Conservation (phyloP, 257 asterid genomes). For the Nicotiana sylvestris region DNA sequence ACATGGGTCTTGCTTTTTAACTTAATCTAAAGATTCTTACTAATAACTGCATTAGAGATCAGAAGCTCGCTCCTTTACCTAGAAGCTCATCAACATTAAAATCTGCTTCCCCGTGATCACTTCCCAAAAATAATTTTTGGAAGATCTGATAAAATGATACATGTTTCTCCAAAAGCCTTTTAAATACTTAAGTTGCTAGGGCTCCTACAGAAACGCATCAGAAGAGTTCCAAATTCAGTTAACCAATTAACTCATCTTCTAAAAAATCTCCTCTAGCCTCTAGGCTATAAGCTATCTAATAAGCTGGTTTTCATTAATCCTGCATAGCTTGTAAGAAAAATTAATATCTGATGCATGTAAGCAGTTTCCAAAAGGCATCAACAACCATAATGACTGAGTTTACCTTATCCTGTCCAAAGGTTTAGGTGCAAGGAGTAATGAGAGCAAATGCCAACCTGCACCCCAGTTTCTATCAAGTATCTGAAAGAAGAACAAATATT, state of each 20-base stretch:
- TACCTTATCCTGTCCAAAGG: constrained; percentile 78
- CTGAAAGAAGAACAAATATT: constrained; percentile 42
- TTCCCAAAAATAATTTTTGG: not conserved
- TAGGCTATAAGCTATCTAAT: not conserved
- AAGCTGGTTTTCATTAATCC: not conserved
- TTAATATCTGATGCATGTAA: not conserved
- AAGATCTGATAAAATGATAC: not conserved
- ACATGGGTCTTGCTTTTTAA: not conserved
- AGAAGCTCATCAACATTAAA: not conserved
- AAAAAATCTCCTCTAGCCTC: not conserved
- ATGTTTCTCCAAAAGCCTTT: not conserved
- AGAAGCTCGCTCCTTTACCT: not conserved
- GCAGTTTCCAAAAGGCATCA: not conserved
- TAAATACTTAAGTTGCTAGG: not conserved
- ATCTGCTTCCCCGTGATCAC: not conserved
- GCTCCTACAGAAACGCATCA: not conserved
- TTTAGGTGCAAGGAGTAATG: constrained; percentile 79
- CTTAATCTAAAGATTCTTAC: not conserved
- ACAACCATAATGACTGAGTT: not conserved
- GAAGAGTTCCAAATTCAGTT: not conserved
- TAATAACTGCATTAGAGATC: not conserved
- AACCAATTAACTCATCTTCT: not conserved
- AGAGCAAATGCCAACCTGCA: constrained; percentile 93
- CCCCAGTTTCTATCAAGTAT: constrained; percentile 96
- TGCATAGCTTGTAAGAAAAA: not conserved